Conservation (phyloP, 2,329 filamentous ascomycete species). For the Fonsecaea pedrosoi region DNA sequence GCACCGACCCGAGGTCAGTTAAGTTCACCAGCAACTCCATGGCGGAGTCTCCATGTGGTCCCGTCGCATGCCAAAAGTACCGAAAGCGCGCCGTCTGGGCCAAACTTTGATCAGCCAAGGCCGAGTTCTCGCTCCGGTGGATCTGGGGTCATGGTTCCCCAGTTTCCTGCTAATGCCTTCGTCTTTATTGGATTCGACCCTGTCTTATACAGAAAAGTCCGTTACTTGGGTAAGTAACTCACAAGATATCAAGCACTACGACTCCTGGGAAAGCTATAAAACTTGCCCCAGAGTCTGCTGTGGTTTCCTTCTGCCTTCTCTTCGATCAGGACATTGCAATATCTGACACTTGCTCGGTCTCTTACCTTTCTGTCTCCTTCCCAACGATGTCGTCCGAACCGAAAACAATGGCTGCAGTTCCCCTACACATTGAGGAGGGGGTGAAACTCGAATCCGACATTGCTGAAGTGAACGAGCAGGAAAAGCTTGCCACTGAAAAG, state of each 20-base stretch:
- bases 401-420: not conserved
- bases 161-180: not conserved
- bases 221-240: not conserved
- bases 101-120: not conserved
- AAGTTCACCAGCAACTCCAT: too few relatives aligned
- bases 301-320: not conserved
- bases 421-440: not conserved
- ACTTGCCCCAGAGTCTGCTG: not conserved
- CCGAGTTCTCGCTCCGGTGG: not conserved
- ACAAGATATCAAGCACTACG: not conserved
- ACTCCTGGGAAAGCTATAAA: not conserved
- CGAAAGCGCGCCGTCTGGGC: too few relatives aligned
- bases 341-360: not conserved
- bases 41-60: too few relatives aligned
- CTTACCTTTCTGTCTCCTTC: not conserved
- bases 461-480: not conserved
- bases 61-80: too few relatives aligned
- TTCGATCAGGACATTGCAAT: not conserved
- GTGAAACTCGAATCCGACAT: not conserved
- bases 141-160: not conserved
- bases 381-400: not conserved
- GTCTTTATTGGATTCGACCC: not conserved
- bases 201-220: not conserved
- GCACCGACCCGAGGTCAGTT: not conserved
- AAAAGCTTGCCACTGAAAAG: slow-evolving; percentile 6